Conservation (phyloP, 441 rosid species). For the Sinapis alba region DNA sequence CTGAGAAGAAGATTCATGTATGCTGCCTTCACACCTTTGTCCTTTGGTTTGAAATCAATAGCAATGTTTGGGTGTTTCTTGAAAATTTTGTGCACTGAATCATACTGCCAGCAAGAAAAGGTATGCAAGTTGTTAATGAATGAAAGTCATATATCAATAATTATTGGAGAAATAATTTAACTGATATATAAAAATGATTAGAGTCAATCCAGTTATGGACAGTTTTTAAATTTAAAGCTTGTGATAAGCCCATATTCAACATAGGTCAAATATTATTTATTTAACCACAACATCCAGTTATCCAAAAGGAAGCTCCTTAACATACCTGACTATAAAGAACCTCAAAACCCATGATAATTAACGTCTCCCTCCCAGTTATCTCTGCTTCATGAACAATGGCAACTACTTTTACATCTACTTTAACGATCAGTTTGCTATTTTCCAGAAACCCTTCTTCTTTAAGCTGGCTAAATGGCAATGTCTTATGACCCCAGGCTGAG, state of each 20-base stretch:
- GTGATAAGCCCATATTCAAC: background rate
- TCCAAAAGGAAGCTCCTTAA: background rate
- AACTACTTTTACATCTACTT: background rate
- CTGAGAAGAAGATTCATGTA: too few species aligned
- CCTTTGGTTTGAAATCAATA: background rate
- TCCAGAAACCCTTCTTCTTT: background rate
- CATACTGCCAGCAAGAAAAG: background rate
- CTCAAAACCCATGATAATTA: background rate
- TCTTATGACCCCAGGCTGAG: background rate
- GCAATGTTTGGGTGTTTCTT: background rate
- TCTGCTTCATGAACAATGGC: background rate
- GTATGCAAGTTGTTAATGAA: background rate
- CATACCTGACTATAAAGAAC: background rate
- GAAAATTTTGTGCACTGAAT: background rate
- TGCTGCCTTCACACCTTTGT: too few species aligned
- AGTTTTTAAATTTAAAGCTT: background rate
- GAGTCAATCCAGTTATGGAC: background rate
- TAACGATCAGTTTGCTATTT: background rate
- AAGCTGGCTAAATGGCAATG: background rate
- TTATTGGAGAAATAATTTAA: background rate
- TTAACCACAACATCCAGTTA: background rate
- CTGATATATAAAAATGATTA: too few species aligned
- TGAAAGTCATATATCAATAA: background rate
- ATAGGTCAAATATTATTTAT: background rate
- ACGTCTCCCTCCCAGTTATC: background rate